Evolutionary conservation across 2,329 filamentous ascomycete species (phyloP).

Genomic region (Aspergillus pseudoglaucus): DNA sequence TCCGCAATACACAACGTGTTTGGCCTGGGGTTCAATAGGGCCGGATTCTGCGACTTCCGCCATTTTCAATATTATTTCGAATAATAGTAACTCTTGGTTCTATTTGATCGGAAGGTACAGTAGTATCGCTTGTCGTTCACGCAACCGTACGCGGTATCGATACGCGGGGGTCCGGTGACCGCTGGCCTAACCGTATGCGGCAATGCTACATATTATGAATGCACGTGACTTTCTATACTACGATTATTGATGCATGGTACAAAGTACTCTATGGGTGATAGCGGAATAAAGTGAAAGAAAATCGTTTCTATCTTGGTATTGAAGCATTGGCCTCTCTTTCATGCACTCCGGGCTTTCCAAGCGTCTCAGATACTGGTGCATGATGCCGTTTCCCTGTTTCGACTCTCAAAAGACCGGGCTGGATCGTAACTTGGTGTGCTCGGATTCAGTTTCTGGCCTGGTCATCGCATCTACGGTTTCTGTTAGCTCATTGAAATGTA

Average conservation of each 20-base stretch:
- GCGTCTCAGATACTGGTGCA: too few species aligned
- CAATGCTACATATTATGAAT: neutral
- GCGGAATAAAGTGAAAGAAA: too few species aligned
- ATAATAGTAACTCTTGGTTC: neutral
- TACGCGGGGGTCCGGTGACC: neutral
- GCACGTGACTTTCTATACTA: constrained; percentile 1
- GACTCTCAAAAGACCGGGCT: too few species aligned
- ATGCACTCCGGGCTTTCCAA: too few species aligned
- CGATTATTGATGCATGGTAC: neutral
- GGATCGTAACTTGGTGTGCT: too few species aligned
- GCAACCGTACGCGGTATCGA: neutral
- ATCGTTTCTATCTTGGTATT: too few species aligned
- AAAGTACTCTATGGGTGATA: neutral
- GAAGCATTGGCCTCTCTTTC: too few species aligned
- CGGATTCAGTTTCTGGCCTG: too few species aligned
- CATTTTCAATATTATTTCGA: constrained; percentile 15
- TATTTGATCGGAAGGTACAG: neutral
- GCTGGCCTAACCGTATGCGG: neutral
- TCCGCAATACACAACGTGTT: constrained; percentile 56
- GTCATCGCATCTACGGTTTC: too few species aligned
- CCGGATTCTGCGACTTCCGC: constrained; percentile 28
- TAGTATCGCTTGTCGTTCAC: neutral
- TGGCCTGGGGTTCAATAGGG: constrained; percentile 42
- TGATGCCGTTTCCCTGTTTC: too few species aligned
- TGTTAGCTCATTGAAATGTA: too few species aligned